These are phyloP conservation scores for Cadophora sp. DNA, from an alignment of 2,329 filamentous ascomycete species.

Conservation along the genomic window DNA sequence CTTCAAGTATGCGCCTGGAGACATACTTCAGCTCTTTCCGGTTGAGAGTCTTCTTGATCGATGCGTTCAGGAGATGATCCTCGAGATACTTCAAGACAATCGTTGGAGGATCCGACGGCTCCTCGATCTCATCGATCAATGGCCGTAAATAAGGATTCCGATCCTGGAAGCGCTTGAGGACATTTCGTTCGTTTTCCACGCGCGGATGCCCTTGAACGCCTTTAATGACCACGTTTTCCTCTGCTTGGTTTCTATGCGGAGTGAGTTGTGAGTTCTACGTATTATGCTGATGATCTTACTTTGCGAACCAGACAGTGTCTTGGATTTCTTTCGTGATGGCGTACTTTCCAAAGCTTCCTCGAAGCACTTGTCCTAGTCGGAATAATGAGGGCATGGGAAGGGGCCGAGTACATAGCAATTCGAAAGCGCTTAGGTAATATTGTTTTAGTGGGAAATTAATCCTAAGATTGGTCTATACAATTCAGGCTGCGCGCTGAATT, in stretches of 20 bases:
- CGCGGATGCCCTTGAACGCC: conserved; percentile 27
- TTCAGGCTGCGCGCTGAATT: not conserved
- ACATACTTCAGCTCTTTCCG: conserved; percentile 29
- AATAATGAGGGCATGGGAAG: conserved; percentile 5
- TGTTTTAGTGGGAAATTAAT: not conserved
- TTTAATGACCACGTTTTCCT: conserved; percentile 29
- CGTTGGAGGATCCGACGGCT: conserved; percentile 25
- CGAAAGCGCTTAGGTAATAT: conserved; percentile 1
- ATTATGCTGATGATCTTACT: conserved; percentile 19
- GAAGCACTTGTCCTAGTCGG: conserved; percentile 14
- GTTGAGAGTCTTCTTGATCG: conserved; percentile 23
- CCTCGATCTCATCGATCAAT: conserved; percentile 30
- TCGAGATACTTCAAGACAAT: conserved; percentile 30
- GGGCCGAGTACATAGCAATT: not conserved
- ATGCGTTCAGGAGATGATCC: conserved; percentile 29
- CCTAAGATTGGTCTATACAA: not conserved
- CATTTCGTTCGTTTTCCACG: conserved; percentile 30
- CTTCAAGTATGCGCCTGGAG: conserved; percentile 24
- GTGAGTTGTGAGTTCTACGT: conserved; percentile 4
- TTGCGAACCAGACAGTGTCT: conserved; percentile 31
- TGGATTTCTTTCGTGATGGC: conserved; percentile 32
- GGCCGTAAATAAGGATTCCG: conserved; percentile 26
- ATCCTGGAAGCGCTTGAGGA: conserved; percentile 30
- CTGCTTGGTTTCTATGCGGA: conserved; percentile 14
- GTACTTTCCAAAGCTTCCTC: conserved; percentile 20